Evolutionary conservation across 495 filamentous ascomycete genomes (phyloP), one percentile per base, ranked within the genome.

Genomic region (Daldinia caldariorum): DNA sequence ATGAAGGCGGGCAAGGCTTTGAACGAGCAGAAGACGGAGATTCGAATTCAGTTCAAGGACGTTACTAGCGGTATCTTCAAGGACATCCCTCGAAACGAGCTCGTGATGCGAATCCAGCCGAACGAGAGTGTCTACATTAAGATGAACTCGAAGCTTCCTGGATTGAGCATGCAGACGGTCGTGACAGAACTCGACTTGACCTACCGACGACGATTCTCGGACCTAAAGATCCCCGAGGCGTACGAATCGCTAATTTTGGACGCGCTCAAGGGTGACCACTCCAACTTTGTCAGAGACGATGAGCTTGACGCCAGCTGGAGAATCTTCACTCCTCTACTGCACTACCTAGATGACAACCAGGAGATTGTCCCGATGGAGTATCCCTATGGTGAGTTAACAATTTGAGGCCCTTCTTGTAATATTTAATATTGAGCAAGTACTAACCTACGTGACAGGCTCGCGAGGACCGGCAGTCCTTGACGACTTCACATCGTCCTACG

Each of bases 81-180:
- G 87, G 94, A 99, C 74, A 99, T 98, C 70, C 96, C 96, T 56
- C 91, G 96, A 55, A 99, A 99, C 85, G 96, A 99, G 83, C 90
- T 99, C 62, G 96, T 99, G 73, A 97, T 99, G 83, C 93, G 96
- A 66, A 96, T 99, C 66, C 96, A 99, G 83, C 96, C 96, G 70
- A 99, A 99, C 82, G 96, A 99, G 85, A 94, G 91, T 74, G 93
- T 99, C 69, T 99, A 99, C 85, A 97, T 97, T 82, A 99, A 99
- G 89, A 99, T 98, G 96, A 99, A 99, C 89, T 97, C 94, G 9
- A 99, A 99, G 85, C 85, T 98, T 56, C 96, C 96, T 22, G 96
- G 96, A 75, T 84, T 99, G 76, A 97, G 93, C 82, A 99, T 97
- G 95, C 96, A 99, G 86, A 99, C 96, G 14, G 96, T 97, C 20